Percentiles rank a stretch among this genome's conserved stretches.
These are phyloP conservation scores for Smithsoniella earleae DNA, from an alignment of 163 green algal genomes.

Conservation along the genomic window DNA sequence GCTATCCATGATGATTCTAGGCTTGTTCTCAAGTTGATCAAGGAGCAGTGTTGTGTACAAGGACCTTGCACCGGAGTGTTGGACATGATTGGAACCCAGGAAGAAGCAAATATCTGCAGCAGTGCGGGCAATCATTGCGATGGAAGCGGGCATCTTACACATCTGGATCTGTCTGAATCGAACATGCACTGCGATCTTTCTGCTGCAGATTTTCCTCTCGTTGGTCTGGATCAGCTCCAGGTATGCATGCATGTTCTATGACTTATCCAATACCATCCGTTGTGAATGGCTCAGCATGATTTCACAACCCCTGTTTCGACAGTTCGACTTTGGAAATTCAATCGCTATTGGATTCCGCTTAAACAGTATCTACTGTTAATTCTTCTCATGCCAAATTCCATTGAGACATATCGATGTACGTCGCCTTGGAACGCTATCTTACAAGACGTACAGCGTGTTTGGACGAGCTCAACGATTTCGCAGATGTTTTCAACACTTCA, in stretches of 20 bases:
- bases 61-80: constrained; percentile 15
- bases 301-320: too few species aligned
- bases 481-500: too few species aligned
- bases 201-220: background rate
- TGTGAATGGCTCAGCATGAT: too few species aligned
- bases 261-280: too few species aligned
- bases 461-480: too few species aligned
- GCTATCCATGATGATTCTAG: background rate
- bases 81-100: background rate
- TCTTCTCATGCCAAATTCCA: too few species aligned
- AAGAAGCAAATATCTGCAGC: background rate
- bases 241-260: background rate
- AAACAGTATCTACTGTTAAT: too few species aligned
- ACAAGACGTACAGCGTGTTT: too few species aligned
- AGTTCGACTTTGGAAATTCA: too few species aligned
- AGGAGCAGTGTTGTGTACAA: constrained; percentile 14
- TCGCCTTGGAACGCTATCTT: too few species aligned
- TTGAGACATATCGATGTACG: too few species aligned
- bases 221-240: constrained; percentile 16
- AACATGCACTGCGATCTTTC: constrained; percentile 20
- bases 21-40: background rate
- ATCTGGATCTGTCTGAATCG: constrained; percentile 24
- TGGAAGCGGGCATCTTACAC: background rate
- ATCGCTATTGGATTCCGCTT: too few species aligned
- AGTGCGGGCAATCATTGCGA: constrained; percentile 19